These are phyloP conservation scores for Petasospora fabianii DNA, from an alignment of 1,139 yeast genomes.

Conservation along the genomic window DNA sequence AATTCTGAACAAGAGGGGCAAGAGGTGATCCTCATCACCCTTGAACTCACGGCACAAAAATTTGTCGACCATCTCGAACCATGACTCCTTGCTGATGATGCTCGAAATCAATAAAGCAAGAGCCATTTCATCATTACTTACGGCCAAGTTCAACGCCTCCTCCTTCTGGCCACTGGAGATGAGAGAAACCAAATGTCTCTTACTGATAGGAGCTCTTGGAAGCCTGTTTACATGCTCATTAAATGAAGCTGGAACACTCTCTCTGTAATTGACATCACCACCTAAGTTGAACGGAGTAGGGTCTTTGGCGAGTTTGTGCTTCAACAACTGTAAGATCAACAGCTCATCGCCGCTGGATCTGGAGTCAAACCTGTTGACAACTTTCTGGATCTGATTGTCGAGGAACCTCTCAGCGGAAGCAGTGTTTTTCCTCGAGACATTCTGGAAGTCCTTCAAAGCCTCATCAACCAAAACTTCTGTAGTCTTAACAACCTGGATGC, in stretches of 20 bases:
- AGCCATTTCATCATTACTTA: conserved; percentile 71
- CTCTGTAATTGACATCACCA: conserved; percentile 19
- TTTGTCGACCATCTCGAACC: conserved; percentile 53
- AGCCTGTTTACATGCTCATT: conserved; percentile 3
- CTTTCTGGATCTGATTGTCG: conserved; percentile 14
- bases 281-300: conserved; percentile 21
- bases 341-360: conserved; percentile 18
- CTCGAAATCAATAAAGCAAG: conserved; percentile 71
- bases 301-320: conserved; percentile 19
- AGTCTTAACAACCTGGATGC: conserved; percentile 32
- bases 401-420: conserved; percentile 19
- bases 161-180: conserved; percentile 53
- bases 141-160: conserved; percentile 60
- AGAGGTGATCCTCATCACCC: conserved; percentile 45
- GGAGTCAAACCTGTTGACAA: conserved; percentile 8
- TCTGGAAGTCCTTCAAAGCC: conserved; percentile 33
- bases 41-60: conserved; percentile 44
- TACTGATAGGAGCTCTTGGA: conserved; percentile 18
- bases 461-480: conserved; percentile 31
- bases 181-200: conserved; percentile 23
- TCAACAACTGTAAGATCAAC: conserved; percentile 21
- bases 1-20: conserved; percentile 62
- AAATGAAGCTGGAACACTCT: conserved; percentile 5
- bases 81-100: conserved; percentile 57
- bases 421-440: conserved; percentile 20